Percentiles rank a stretch among this genome's conserved stretches.
These are phyloP conservation scores for Volvariella surrecta DNA, from an alignment of 1,284 basidiomycete species.

Conservation along the genomic window DNA sequence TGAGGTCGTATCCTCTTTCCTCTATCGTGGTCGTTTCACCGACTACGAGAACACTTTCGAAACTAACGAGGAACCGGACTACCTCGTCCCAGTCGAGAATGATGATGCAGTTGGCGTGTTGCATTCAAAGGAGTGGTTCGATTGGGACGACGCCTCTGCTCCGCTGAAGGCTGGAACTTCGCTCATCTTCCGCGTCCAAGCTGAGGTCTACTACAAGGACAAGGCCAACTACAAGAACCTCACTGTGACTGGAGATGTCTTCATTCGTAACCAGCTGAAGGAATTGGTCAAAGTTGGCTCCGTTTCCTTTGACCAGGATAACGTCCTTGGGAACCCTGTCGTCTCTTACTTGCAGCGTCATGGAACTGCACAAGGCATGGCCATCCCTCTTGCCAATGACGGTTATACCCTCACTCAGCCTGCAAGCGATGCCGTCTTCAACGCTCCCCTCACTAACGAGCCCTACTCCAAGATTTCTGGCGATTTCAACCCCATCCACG, in stretches of 20 bases:
- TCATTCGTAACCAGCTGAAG: constrained; percentile 81
- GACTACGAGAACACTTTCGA: constrained; percentile 98
- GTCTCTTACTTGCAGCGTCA: constrained; percentile 89
- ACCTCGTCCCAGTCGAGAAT: constrained; percentile 68
- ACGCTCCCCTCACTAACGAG: constrained; percentile 82
- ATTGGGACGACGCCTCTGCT: constrained; percentile 82
- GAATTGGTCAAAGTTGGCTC: constrained; percentile 82
- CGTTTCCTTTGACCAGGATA: constrained; percentile 81
- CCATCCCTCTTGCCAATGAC: constrained; percentile 73
- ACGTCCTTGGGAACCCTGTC: constrained; percentile 90
- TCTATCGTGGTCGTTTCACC: constrained; percentile 90
- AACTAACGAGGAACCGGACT: constrained; percentile 83
- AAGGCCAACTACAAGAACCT: constrained; percentile 81
- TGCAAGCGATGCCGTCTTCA: constrained; percentile 54
- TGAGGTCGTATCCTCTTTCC: constrained; percentile 91
- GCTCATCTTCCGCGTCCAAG: constrained; percentile 85
- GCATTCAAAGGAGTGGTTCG: constrained; percentile 96
- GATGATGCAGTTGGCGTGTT: constrained; percentile 87
- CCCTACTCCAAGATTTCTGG: constrained; percentile 95
- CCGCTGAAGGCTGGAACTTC: constrained; percentile 75
- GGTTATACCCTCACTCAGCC: constrained; percentile 76
- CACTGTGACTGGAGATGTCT: constrained; percentile 79
- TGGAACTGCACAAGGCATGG: constrained; percentile 71
- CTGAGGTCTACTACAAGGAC: constrained; percentile 87
- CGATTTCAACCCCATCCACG: constrained; percentile 97